Conservation (phyloP, 108 stramenopile genomes). For the Fistulifera pelliculosa region DNA sequence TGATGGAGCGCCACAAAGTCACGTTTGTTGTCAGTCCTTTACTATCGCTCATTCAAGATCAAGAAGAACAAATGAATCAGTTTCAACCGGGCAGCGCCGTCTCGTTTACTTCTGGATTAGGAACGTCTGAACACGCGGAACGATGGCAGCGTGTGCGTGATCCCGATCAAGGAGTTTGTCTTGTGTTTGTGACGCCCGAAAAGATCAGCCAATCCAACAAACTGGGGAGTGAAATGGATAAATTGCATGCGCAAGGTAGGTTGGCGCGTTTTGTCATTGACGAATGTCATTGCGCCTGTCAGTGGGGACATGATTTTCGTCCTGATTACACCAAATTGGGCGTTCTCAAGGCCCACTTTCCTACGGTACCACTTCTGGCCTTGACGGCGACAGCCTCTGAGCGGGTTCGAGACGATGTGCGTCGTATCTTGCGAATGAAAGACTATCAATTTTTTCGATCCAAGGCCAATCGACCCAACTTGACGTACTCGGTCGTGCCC, state of each 20-base stretch:
- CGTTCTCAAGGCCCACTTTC: slow-evolving; percentile 74
- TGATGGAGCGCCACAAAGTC: slow-evolving; percentile 52
- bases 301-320: slow-evolving; percentile 91
- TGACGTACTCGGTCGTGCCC: slow-evolving; percentile 63
- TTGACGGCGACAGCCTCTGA: slow-evolving; percentile 77
- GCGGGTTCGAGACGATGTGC: slow-evolving; percentile 80
- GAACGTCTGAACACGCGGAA: slow-evolving; percentile 40
- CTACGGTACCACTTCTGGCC: slow-evolving; percentile 56
- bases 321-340: slow-evolving; percentile 89
- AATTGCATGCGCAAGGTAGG: slow-evolving; percentile 38
- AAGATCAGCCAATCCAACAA: slow-evolving; percentile 46
- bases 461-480: slow-evolving; percentile 86
- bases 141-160: slow-evolving; percentile 61
- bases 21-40: slow-evolving; percentile 85
- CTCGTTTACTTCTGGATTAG: slow-evolving; percentile 57
- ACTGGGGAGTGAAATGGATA: slow-evolving; percentile 59
- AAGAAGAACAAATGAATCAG: slow-evolving; percentile 84
- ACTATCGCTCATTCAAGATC: slow-evolving; percentile 90
- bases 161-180: slow-evolving; percentile 37
- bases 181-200: slow-evolving; percentile 97
- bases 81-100: slow-evolving; percentile 38
- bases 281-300: slow-evolving; percentile 58
- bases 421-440: slow-evolving; percentile 54
- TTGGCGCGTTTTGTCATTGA: slow-evolving; percentile 91
- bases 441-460: slow-evolving; percentile 69